A percentile compares a stretch with the other conserved stretches of the same genome.
Evolutionary conservation across 331 rosid genomes (phyloP).

Genomic region (Quercus phellos): DNA sequence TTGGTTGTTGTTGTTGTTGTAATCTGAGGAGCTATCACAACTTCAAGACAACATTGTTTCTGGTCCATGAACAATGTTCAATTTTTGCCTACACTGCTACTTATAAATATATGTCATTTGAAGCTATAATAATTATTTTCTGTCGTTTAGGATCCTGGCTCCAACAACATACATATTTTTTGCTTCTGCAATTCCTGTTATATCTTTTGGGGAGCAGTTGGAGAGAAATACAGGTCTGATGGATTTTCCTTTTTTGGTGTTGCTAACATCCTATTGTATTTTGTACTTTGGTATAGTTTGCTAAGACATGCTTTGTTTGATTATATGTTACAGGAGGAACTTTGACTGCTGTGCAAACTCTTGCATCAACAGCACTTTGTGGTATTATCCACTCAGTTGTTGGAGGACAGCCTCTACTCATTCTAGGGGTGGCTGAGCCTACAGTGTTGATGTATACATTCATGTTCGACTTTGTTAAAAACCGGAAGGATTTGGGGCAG

Average conservation of each 20-base stretch:
- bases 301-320: constrained; percentile 29
- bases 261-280: constrained; percentile 5
- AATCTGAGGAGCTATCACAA: not conserved
- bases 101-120: not conserved
- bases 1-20: too few species aligned
- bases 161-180: constrained; percentile 97
- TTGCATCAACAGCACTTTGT: constrained; percentile 91
- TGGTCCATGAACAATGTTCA: not conserved
- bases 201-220: constrained; percentile 96
- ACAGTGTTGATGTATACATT: constrained; percentile 96
- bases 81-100: not conserved
- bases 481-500: constrained; percentile 86
- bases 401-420: constrained; percentile 97
- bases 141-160: constrained; percentile 76
- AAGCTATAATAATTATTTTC: constrained; percentile 26
- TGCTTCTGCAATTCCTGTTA: constrained; percentile 97
- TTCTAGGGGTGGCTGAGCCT: constrained; percentile 96
- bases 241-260: constrained; percentile 12
- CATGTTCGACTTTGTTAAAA: constrained; percentile 85
- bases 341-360: constrained; percentile 97
- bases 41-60: not conserved
- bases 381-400: constrained; percentile 81
- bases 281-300: constrained; percentile 19
- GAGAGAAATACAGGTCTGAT: constrained; percentile 71
- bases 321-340: constrained; percentile 64